phyloP scores from a whole-genome alignment of 1,284 basidiomycete genomes.

The Cryptococcus floricola region DNA sequence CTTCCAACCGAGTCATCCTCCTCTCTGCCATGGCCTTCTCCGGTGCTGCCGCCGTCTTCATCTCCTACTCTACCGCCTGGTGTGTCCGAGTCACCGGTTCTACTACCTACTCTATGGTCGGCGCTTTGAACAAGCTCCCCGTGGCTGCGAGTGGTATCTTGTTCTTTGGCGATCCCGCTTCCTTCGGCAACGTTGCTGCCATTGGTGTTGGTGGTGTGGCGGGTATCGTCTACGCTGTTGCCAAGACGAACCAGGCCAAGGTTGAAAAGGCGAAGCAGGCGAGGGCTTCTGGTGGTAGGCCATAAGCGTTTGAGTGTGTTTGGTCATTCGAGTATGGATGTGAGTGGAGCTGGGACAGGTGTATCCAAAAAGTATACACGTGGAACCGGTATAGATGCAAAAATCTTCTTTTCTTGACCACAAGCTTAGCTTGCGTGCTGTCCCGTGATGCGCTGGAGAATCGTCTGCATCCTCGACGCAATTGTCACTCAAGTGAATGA shows the following conservation, averaged over 20 bases:
- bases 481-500: too few species aligned
- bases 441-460: too few species aligned
- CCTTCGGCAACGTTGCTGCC: constrained; percentile 80
- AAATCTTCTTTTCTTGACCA: too few species aligned
- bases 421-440: too few species aligned
- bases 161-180: constrained; percentile 88
- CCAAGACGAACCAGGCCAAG: constrained; percentile 57
- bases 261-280: constrained; percentile 37
- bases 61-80: constrained; percentile 98
- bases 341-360: too few species aligned
- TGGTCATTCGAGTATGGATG: too few species aligned
- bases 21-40: constrained; percentile 90
- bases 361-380: too few species aligned
- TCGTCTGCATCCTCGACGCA: too few species aligned
- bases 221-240: constrained; percentile 81
- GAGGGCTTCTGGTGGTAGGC: constrained; percentile 25
- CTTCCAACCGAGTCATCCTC: constrained; percentile 74
- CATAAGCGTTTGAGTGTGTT: constrained; percentile 9
- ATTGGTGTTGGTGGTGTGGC: constrained; percentile 87
- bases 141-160: constrained; percentile 94
- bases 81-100: constrained; percentile 79
- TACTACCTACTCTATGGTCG: constrained; percentile 99
- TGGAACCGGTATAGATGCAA: too few species aligned
- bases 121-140: constrained; percentile 96
- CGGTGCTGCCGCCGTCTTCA: constrained; percentile 93